Percentiles rank a stretch among this genome's conserved stretches.
phyloP scores from a whole-genome alignment of 1,284 basidiomycete species.

The Cerrena zonata region DNA sequence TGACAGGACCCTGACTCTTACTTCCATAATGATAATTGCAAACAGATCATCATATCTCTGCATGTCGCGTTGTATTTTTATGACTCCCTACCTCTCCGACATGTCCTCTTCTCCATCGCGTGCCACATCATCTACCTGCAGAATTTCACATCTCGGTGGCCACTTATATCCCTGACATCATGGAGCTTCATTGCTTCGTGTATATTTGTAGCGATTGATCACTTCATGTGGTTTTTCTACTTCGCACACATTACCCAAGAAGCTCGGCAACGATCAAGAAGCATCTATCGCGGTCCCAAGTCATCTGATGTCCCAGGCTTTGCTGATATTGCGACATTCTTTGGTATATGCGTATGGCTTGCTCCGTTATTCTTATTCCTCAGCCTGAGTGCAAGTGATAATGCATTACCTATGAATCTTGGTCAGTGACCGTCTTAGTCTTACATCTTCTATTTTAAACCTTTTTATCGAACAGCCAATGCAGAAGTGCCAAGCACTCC shows the following conservation, averaged over 20 bases:
- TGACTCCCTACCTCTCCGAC: constrained; percentile 72
- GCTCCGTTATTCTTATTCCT: constrained; percentile 87
- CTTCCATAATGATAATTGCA: neutral
- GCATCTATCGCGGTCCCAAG: constrained; percentile 29
- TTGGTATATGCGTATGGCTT: constrained; percentile 89
- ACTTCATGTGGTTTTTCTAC: constrained; percentile 93
- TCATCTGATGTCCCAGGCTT: constrained; percentile 53
- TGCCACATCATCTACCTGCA: constrained; percentile 86
- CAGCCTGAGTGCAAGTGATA: constrained; percentile 90
- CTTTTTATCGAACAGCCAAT: constrained; percentile 3
- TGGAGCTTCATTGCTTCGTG: constrained; percentile 79
- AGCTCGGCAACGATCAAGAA: constrained; percentile 42
- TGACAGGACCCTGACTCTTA: neutral
- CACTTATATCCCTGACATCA: constrained; percentile 83
- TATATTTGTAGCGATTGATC: constrained; percentile 75
- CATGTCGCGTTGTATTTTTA: constrained; percentile 75
- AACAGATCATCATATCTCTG: constrained; percentile 71
- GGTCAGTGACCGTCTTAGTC: constrained; percentile 16
- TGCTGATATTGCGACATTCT: constrained; percentile 82
- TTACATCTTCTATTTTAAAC: neutral
- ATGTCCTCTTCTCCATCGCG: constrained; percentile 70
- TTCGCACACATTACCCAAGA: constrained; percentile 68
- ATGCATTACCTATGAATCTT: constrained; percentile 67
- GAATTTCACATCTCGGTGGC: constrained; percentile 86
- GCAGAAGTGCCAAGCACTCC: constrained; percentile 19